A percentile compares a stretch with the other conserved stretches of the same genome.
These are phyloP conservation scores for Trichoderma sp. DNA, from an alignment of 2,329 filamentous ascomycete genomes.

Conservation along the genomic window DNA sequence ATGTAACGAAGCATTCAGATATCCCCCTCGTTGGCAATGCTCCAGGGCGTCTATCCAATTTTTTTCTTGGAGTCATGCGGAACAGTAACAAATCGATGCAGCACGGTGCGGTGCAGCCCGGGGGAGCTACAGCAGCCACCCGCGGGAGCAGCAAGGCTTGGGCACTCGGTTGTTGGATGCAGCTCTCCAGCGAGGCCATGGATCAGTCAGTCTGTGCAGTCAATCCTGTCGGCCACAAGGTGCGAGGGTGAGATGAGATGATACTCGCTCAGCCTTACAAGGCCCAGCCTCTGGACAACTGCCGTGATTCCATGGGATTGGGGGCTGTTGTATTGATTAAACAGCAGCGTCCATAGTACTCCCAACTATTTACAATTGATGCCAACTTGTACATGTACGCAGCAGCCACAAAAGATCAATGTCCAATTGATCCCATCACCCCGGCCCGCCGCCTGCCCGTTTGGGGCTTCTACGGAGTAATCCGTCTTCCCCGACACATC, in stretches of 20 bases:
- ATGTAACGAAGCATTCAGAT: background rate
- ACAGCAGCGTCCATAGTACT: background rate
- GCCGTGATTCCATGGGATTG: background rate
- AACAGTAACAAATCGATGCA: background rate
- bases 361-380: background rate
- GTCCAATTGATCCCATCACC: background rate
- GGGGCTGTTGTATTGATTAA: background rate
- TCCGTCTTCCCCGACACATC: background rate
- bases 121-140: slow-evolving; percentile 5
- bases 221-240: background rate
- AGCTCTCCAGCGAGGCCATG: too few relatives aligned
- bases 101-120: background rate
- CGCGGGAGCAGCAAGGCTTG: background rate
- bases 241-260: background rate
- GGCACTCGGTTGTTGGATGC: background rate
- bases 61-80: background rate
- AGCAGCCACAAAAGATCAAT: too few relatives aligned
- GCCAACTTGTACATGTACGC: too few relatives aligned
- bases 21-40: background rate
- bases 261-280: background rate
- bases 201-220: too few relatives aligned
- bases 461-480: slow-evolving; percentile 1
- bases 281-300: background rate
- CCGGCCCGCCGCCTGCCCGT: background rate
- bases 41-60: too few relatives aligned